Conservation (phyloP, 176 grass and related monocot genomes). For the Alopecurus myosuroides region DNA sequence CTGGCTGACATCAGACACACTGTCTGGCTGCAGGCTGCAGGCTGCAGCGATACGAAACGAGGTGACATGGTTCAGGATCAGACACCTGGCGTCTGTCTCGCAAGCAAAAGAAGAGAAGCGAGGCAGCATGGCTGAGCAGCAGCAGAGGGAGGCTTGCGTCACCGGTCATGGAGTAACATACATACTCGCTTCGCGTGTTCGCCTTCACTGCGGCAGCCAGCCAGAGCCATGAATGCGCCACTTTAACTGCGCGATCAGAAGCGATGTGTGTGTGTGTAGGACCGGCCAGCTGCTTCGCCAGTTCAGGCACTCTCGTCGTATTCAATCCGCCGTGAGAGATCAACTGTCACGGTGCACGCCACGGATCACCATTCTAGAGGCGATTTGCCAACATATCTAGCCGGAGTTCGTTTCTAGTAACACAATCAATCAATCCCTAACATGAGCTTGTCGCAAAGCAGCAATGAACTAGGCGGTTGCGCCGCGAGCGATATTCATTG, state of each 20-base stretch:
- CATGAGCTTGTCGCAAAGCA: not conserved
- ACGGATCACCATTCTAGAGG: too few species aligned
- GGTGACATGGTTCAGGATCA: not conserved
- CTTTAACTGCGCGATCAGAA: conserved; percentile 9
- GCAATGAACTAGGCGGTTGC: not conserved
- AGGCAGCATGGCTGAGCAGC: not conserved
- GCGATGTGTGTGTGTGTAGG: not conserved
- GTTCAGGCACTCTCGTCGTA: conserved; percentile 9
- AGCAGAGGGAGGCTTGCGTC: not conserved
- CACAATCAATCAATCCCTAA: not conserved
- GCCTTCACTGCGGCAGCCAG: conserved; percentile 26
- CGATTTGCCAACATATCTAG: too few species aligned
- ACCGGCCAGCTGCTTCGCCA: not conserved
- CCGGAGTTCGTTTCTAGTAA: too few species aligned
- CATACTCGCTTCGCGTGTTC: not conserved
- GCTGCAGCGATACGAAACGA: not conserved
- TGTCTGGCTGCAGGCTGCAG: not conserved
- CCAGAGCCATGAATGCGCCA: conserved; percentile 20
- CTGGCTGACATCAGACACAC: not conserved
- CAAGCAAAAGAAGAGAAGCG: not conserved
- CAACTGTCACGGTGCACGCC: too few species aligned
- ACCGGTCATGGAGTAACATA: not conserved
- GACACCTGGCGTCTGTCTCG: not conserved
- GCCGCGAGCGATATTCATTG: not conserved
- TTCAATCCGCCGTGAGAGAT: not conserved